Base-by-base conservation (phyloP, 306 rosid genomes). In the Elaeagnus macrophylla region DNA sequence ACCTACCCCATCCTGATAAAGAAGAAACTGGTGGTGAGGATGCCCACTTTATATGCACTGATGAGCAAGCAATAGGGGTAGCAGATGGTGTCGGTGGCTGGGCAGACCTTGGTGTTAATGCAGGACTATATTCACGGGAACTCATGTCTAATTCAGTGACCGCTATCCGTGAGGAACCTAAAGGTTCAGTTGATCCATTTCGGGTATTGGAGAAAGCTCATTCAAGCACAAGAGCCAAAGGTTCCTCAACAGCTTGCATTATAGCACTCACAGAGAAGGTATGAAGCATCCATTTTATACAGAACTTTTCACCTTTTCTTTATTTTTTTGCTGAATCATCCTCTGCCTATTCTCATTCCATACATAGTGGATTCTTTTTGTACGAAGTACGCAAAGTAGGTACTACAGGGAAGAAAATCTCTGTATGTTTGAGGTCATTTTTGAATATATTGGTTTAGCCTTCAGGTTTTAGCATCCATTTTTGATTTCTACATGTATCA, bases 71-170 rank as follows among this genome's bases (percentile, higher is more conserved):
- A 20, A 53, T 93, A 51, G 99, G 99, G 46, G 95, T 93, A 77
- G 99, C 99, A 7, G 99, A 93, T 70, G 99, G 99, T 65, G 99
- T 93, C 63, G 99, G 99, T 67, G 99, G 99, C 57, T 93, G 99
- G 99, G 96, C 99, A 57, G 95, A 93, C 60, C 77, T 67, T 40
- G 99, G 96, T 56, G 81, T 93, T 36, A 72, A 93, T 83, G 38
- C 99, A 7, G 99, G 99, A 69, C 58, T 25, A 55, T 93, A 87
- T 70, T 93, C 99, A 42, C 79, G 99, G 37, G 94, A 93, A 71
- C 96, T 93, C 58, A 93, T 93, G 99, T 82, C 87, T 54, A 63
- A 93, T 56, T 85, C 99, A 49, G 99, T 84, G 38, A 65, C 59
- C 35, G 95, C 95, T 53, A 75, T 93, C 59, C 82, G 72, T 59